phyloP scores from a whole-genome alignment of 768 basidiomycete genomes.

The Mrakia blollopis region DNA sequence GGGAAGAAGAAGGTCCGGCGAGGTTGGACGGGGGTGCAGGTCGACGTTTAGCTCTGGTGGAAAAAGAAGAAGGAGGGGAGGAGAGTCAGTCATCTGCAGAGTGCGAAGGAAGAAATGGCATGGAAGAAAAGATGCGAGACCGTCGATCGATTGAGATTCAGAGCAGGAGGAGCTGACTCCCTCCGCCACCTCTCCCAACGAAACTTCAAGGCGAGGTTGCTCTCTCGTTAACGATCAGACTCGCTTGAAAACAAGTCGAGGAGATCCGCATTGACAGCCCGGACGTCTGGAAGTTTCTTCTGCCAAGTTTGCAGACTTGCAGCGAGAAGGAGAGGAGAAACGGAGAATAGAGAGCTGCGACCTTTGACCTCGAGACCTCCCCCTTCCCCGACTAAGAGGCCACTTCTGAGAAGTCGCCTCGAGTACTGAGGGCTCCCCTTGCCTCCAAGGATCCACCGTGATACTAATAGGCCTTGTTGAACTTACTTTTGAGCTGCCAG shows the following conservation, averaged over 20 bases:
- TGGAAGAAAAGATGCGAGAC: background rate
- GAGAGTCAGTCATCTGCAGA: background rate
- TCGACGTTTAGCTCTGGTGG: constrained; percentile 1
- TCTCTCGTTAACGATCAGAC: background rate
- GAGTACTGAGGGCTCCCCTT: too few species aligned
- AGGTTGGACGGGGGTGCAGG: background rate
- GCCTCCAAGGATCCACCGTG: too few species aligned
- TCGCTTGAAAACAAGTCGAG: background rate
- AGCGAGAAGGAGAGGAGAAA: too few species aligned
- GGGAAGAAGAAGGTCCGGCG: constrained; percentile 1
- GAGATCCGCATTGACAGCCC: background rate
- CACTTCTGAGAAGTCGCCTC: too few species aligned
- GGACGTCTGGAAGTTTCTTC: too few species aligned
- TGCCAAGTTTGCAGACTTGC: too few species aligned
- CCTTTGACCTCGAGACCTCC: background rate
- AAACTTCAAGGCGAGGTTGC: background rate
- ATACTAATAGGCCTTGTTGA: background rate
- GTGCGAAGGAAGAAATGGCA: background rate
- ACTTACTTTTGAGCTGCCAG: constrained; percentile 11
- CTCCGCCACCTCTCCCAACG: background rate
- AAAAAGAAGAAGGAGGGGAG: background rate
- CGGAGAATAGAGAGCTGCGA: too few species aligned
- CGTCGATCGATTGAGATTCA: background rate
- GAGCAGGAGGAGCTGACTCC: background rate
- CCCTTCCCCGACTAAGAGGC: too few species aligned